Evolutionary conservation across 768 basidiomycete species (phyloP).

Genomic region (Serendipita sp.): DNA sequence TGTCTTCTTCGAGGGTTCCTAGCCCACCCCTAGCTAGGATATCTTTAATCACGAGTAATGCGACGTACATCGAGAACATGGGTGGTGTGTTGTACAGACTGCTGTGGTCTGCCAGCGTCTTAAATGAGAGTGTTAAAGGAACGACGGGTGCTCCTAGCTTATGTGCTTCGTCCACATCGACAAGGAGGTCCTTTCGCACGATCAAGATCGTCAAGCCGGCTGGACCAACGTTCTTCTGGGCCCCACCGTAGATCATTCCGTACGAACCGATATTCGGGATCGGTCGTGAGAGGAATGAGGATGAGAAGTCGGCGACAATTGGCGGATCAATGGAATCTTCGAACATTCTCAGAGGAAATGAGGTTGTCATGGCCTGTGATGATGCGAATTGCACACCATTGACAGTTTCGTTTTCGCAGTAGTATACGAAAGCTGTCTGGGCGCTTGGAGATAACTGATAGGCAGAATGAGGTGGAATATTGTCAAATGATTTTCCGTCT

Average conservation of each 20-base stretch:
- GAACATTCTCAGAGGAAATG: conserved; percentile 74
- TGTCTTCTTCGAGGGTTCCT: conserved; percentile 44
- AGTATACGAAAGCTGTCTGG: conserved; percentile 63
- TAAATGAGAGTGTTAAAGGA: conserved; percentile 70
- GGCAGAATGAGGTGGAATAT: conserved; percentile 53
- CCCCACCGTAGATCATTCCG: conserved; percentile 90
- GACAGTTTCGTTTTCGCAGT: conserved; percentile 99
- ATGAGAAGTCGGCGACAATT: conserved; percentile 88
- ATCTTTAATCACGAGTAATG: conserved; percentile 66
- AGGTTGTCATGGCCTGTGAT: conserved; percentile 33
- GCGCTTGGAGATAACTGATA: conserved; percentile 70
- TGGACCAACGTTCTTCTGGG: conserved; percentile 95
- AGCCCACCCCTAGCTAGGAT: conserved; percentile 52
- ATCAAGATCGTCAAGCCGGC: conserved; percentile 87
- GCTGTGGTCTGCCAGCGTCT: conserved; percentile 53
- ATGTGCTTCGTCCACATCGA: conserved; percentile 69
- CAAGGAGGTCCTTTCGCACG: conserved; percentile 86
- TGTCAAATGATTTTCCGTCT: conserved; percentile 58
- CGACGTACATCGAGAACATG: conserved; percentile 79
- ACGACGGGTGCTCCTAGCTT: conserved; percentile 56
- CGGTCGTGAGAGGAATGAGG: conserved; percentile 89
- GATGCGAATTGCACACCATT: conserved; percentile 79
- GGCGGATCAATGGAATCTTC: conserved; percentile 42
- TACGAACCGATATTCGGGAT: conserved; percentile 80
- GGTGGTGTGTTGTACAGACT: conserved; percentile 90